These are phyloP conservation scores for Apiotrichum montevideense DNA, from an alignment of 1,284 basidiomycete genomes.

Conservation along the genomic window DNA sequence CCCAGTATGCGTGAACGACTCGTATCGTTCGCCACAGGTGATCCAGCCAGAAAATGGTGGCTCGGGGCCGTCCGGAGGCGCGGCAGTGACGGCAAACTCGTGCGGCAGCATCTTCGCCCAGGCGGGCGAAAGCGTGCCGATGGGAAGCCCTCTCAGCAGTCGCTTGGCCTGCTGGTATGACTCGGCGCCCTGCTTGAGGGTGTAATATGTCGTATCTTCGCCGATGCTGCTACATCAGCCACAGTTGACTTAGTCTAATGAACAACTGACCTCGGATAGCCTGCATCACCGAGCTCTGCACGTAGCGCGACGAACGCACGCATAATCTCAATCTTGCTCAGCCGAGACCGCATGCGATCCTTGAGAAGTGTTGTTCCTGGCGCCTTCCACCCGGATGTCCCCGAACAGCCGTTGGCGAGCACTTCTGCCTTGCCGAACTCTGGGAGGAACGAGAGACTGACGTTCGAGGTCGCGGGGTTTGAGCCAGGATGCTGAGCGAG, in stretches of 20 bases:
- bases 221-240: not conserved
- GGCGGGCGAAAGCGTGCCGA: constrained; percentile 9
- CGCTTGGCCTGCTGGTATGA: constrained; percentile 53
- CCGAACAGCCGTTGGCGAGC: constrained; percentile 15
- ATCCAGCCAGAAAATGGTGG: constrained; percentile 60
- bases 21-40: constrained; percentile 52
- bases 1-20: constrained; percentile 48
- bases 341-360: constrained; percentile 23
- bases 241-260: not conserved
- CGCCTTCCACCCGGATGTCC: constrained; percentile 28
- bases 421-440: constrained; percentile 58
- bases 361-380: constrained; percentile 24
- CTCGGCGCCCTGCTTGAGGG: constrained; percentile 43
- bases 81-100: constrained; percentile 7
- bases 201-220: constrained; percentile 40
- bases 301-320: constrained; percentile 42
- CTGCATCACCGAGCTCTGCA: constrained; percentile 8
- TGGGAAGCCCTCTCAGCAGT: constrained; percentile 46
- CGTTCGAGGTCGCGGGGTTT: constrained; percentile 20
- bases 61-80: not conserved
- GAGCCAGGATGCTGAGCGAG: constrained; percentile 47
- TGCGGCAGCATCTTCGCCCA: constrained; percentile 10
- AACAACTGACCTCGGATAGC: not conserved
- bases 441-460: constrained; percentile 16
- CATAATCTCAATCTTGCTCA: constrained; percentile 48